Base-by-base conservation (phyloP, 1,284 basidiomycete species). In the Ustilago curta region DNA sequence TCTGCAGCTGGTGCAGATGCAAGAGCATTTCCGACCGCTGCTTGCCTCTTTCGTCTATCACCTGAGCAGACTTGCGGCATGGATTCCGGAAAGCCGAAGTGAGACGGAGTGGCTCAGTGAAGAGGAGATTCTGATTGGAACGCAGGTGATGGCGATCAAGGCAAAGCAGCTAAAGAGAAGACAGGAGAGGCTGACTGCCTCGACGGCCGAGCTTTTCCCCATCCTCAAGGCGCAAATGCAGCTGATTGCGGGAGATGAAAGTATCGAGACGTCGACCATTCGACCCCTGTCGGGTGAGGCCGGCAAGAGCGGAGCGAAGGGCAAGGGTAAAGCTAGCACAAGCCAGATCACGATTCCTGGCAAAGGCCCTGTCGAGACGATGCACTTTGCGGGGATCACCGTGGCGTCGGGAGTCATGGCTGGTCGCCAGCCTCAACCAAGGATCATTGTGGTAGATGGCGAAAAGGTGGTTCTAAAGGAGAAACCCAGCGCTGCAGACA, bases 21-120 rank as follows among this genome's bases (percentile, higher is more conserved):
- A 62, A 29, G 42, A 43, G 45, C 55, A 58, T 14, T 70, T 53
- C 48, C 21, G 56, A 18, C 67, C 62, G 40, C 44, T 71, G 27
- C 51, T 71, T 2, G 8, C 12, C 14, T 66, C 69, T 27, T 71
- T 71, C 18, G 62, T 66, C 2, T 66, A 58, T 27, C 59, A 71
- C n/a, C 35, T 71, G 14, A 62, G 69, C 51, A 49, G 54, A 39
- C 21, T 71, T 23, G 69, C 69, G 5, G 69, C 62, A 8, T 71
- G 69, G 69, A 65, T 71, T 12, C 69, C 69, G 16, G 69, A 71
- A 47, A 71, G 59, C 43, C 52, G 63, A 39, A 43, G 35, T 9
- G 63, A 63, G 12, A 58, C 54, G 18, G 69, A 71, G 40, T 71
- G 69, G 63, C 31, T 71, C 25, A 66, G 62, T 39, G 69, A 71